Base-by-base conservation (phyloP, 148 eudicot genomes). In the Cornus kousa region DNA sequence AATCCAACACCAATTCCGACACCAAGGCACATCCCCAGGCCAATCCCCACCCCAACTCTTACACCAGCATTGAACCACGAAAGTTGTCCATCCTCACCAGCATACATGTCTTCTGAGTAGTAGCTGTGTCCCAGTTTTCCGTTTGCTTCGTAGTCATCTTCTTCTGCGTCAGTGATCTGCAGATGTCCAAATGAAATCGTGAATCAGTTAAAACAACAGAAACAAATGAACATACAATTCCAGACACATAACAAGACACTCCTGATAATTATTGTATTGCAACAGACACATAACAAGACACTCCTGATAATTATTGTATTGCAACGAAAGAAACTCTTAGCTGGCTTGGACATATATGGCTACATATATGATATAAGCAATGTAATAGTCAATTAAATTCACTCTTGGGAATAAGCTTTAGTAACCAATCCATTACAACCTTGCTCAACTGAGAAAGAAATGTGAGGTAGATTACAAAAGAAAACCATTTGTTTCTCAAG, bases 1-100 rank as follows among this genome's bases (percentile, higher is more conserved):
- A 82, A 72, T 65, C 84, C 84, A 31, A 82, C 80, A 24, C 80
- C 84, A 67, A 82, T 77, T 9, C 84, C 80, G 35, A 82, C 76
- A 9, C 84, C 84, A 13, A 82, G 77, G 74, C 84, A 82, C 84
- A 82, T 82, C 65, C 84, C 84, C 20, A 82, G 84, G 24, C 84
- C 84, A 32, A 77, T 82, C 19, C 84, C 84, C 9, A 82, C 84
- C 28, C 84, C 84, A 66, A 82, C 84, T 82, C 80, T 82, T 33
- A 82, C 83, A 23, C 83, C 83, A 5, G 83, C 83, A 72, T 81
- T 81, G 68, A 81, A 81, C 83, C 83, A 81, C 28, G 83, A 59
- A 28, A 81, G 80, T 37, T 81, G 79, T 16, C 83, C 83, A 31
- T 81, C 83, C 67, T 81, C 83, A 46, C 76, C 83, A 48, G 67